Conservation (phyloP, 805 yeast species). For the Ogataea thermomethanolica region DNA sequence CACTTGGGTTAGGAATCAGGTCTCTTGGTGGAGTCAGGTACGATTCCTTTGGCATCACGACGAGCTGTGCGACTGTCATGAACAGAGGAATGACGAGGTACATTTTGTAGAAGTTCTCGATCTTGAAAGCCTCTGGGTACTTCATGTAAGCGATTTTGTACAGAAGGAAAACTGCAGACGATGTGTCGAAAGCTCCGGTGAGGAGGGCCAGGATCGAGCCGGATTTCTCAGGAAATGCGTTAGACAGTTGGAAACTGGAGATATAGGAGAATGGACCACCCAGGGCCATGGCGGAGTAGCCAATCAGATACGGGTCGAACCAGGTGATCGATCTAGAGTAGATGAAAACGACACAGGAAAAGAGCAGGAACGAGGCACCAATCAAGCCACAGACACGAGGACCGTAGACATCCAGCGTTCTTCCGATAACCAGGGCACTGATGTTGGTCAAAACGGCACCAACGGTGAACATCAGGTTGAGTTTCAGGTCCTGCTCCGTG, state of each 20-base stretch:
- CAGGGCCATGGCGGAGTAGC: conserved; percentile 50
- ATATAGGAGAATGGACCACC: conserved; percentile 59
- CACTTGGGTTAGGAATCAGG: conserved; percentile 31
- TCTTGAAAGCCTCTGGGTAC: conserved; percentile 34
- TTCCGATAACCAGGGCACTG: conserved; percentile 50
- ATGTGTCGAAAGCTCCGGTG: conserved; percentile 59
- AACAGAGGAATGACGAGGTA: conserved; percentile 49
- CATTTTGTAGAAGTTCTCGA: conserved; percentile 43
- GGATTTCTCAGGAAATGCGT: conserved; percentile 51
- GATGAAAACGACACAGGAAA: conserved; percentile 46
- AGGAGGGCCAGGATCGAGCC: conserved; percentile 51
- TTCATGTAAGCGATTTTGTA: conserved; percentile 41
- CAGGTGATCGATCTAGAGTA: conserved; percentile 30
- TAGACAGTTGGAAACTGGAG: conserved; percentile 54
- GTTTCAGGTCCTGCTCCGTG: conserved; percentile 49
- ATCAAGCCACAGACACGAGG: conserved; percentile 52
- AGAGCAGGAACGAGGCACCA: conserved; percentile 45
- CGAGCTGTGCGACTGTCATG: conserved; percentile 43
- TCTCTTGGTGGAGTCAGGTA: conserved; percentile 41
- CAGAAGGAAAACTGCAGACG: conserved; percentile 50
- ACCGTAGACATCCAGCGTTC: conserved; percentile 46
- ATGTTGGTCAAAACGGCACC: conserved; percentile 56
- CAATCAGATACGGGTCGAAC: conserved; percentile 51
- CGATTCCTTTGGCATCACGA: conserved; percentile 48
- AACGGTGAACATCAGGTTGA: conserved; percentile 56